These are phyloP conservation scores for Laetiporus sulphureus DNA, from an alignment of 1,284 basidiomycete genomes.

Conservation along the genomic window DNA sequence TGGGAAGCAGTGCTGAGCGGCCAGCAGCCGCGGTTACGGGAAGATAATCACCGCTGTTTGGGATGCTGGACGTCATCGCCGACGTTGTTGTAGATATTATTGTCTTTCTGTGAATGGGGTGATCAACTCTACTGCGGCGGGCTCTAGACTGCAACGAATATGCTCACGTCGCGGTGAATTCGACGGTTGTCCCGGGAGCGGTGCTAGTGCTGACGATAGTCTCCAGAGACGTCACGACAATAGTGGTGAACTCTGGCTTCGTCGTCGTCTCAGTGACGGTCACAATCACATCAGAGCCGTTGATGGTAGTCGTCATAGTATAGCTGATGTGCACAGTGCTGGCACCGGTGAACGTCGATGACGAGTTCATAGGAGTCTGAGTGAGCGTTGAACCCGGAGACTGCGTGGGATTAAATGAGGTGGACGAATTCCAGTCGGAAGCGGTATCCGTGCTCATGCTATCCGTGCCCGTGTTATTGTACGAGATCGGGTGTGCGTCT, in stretches of 20 bases:
- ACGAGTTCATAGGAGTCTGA: no score
- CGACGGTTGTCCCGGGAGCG: constrained; percentile 15
- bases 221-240: constrained; percentile 22
- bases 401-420: no score
- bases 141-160: no score
- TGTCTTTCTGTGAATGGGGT: constrained; percentile 15
- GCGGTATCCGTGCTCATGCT: no score
- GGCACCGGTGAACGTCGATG: constrained; percentile 8
- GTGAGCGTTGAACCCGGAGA: no score
- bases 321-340: constrained; percentile 11
- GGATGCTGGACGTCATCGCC: constrained; percentile 9
- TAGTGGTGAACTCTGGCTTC: constrained; percentile 21
- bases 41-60: constrained; percentile 17
- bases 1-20: no score
- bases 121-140: not conserved
- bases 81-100: constrained; percentile 18
- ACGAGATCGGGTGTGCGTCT: no score
- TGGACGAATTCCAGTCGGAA: no score
- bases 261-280: constrained; percentile 21
- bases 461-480: no score
- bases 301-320: not conserved
- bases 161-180: constrained; percentile 24
- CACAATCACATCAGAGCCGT: constrained; percentile 1
- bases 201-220: constrained; percentile 22
- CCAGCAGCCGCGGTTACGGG: constrained; percentile 22